Percentiles rank a stretch among this genome's conserved stretches.
Evolutionary conservation across 208 protist species (phyloP).

Genomic region (Leishmania lainsoni): DNA sequence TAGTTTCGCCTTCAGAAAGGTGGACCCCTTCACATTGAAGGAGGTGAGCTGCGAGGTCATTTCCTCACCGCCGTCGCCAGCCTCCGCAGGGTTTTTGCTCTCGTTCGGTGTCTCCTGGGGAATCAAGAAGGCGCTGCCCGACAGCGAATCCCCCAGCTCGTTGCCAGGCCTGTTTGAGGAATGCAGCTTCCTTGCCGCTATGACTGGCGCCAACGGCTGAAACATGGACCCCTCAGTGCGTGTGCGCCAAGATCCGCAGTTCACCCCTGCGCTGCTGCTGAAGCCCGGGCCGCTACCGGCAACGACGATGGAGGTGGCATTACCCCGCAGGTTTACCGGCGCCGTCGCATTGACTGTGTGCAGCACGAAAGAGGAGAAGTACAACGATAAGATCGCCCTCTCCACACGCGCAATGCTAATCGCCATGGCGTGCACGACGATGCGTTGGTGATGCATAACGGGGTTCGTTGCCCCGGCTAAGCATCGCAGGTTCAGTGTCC

Average conservation of each 20-base stretch:
- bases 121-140: conserved; percentile 12
- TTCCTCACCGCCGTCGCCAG: neutral
- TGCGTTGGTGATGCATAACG: conserved; percentile 6
- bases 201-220: neutral
- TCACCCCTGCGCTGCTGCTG: neutral
- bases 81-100: neutral
- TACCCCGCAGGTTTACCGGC: neutral
- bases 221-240: neutral
- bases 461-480: neutral
- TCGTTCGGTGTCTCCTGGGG: conserved; percentile 4
- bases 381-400: conserved; percentile 28
- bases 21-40: neutral
- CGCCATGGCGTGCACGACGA: conserved; percentile 7
- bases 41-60: conserved; percentile 19
- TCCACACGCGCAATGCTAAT: conserved; percentile 23
- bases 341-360: conserved; percentile 6
- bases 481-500: conserved; percentile 1
- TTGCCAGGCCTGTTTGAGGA: neutral
- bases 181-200: neutral
- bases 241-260: neutral
- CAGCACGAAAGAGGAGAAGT: conserved; percentile 33
- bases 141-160: conserved; percentile 4
- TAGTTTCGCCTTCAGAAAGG: conserved; percentile 7
- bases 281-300: neutral
- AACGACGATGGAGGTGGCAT: too few relatives aligned